A percentile compares a stretch with the other conserved stretches of the same genome.
Conservation (phyloP, 176 grass and related monocot species). For the Tillandsia fasciculata region DNA sequence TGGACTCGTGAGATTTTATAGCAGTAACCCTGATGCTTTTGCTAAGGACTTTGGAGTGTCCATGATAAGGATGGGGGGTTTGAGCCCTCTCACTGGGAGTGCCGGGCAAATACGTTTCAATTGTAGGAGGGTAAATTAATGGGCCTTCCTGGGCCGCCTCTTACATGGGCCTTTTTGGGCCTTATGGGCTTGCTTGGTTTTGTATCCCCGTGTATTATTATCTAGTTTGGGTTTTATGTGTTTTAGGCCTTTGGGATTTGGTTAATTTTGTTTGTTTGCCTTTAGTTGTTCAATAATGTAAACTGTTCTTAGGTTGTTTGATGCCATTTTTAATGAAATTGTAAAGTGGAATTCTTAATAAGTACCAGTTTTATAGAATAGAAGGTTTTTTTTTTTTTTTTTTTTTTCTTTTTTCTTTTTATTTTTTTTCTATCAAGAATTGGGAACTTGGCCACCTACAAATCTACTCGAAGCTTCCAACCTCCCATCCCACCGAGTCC, state of each 20-base stretch:
- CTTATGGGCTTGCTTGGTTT: background rate
- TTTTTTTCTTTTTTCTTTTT: background rate
- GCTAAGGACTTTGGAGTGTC: constrained; percentile 41
- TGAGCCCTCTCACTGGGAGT: background rate
- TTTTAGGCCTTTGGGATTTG: background rate
- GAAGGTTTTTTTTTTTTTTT: background rate
- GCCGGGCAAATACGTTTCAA: background rate
- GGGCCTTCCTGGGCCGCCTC: background rate
- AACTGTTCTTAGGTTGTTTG: background rate
- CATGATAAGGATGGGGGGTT: constrained; percentile 41
- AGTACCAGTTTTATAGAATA: background rate
- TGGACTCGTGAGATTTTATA: constrained; percentile 42
- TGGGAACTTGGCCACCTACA: too few species aligned
- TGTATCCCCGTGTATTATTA: background rate
- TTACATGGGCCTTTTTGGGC: background rate
- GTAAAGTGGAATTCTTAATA: background rate
- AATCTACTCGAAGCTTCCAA: too few species aligned
- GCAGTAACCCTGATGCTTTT: constrained; percentile 34
- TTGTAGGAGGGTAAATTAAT: background rate
- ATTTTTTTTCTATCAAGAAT: background rate
- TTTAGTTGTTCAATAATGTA: too few species aligned
- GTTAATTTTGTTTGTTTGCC: background rate
- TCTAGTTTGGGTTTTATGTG: background rate
- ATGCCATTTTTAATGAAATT: background rate
- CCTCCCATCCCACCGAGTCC: too few species aligned